Base-by-base conservation (phyloP, 352 stramenopile genomes). In the Globisporangium takayamanum region DNA sequence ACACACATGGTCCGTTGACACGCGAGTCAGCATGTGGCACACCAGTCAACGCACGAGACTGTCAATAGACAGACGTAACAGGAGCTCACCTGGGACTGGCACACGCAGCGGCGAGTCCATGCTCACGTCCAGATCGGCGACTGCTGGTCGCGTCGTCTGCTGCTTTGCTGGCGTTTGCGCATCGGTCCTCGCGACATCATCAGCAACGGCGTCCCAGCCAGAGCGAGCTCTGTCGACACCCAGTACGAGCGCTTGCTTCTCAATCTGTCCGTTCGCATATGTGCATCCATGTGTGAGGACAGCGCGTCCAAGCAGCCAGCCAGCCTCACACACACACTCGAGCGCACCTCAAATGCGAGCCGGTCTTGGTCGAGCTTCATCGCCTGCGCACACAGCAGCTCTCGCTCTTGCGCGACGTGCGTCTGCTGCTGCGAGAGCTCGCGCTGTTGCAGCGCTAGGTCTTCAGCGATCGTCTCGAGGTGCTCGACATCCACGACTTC, bases 301-400 rank as follows among this genome's bases (percentile, higher is more conserved):
- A 11, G 1, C 33, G 33, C 28, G 49, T 22, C 5, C 54, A 12
- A 5, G 30, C 20, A 20, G 4, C 10, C 8, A 47, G 33, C 14
- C 15, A 8, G 18, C 48, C 26, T 14, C 26, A 41, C 11, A 42
- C 11, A 4, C 14, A 18, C 50, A 54, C 1, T 8, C 16, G 16
- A 36, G 42, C 37, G 59, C 64, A 86, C 76, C 72, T 86, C 76
- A 52, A 86, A 82, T 18, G 68, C 71, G 48, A 86, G 70, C 6
- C 74, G 74, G 53, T 86, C 76, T n/a, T 86, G 72, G 55, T 86
- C 76, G 25, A 86, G 70, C 64, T 80, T 78, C 53, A 72, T 53
- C 16, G 76, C 74, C 62, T 78, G 72, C n/a, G 79, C 68, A 41
- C 74, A 67, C 55, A 86, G 62, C 15, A 80, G 50, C 53, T 64